Base-by-base conservation (phyloP, 805 yeast genomes). In the Naumovozyma baii region DNA sequence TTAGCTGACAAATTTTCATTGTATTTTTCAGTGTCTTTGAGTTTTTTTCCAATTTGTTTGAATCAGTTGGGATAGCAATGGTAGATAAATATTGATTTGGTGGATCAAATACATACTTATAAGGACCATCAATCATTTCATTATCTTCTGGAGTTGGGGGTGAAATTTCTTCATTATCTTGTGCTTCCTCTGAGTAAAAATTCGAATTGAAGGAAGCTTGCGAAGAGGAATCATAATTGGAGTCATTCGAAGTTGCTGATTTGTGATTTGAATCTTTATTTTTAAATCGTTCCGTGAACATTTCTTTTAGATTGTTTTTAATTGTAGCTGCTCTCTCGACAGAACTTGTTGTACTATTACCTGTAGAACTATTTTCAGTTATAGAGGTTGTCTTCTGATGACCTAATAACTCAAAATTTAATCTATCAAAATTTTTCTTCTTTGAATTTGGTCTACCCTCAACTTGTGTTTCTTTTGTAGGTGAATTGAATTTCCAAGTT, bases 101-200 rank as follows among this genome's bases (percentile, higher is more conserved):
- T 2, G 47, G 43, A 12, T 54, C 55, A 40, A 50, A 55, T 13
- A 54, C 56, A 37, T 40, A 47, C 13, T 50, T 51, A 34, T 55
- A 55, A 4, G 53, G 51, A 19, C n/a, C 15, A 5, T 19, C 31
- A 26, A 12, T 9, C 8, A 26, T 13, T 1, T 34, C 43, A 14
- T 41, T 47, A 10, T 44, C 50, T 2, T 41, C 45, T 10, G 54
- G 52, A 1, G 54, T 51, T 33, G 45, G 17, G 3, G 54, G 54
- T 10, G 53, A 48, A 5, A 44, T 36, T 17, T 47, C 50, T 19
- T 42, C 41, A 3, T 44, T 37, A n/a, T 13, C 13, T n/a, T 29
- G 14, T 7, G 26, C 26, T 7, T 22, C 26, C 9, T 22, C 10
- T 7, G 26, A 22, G 10, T 22, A 7, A 22, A 22, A 22, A 7